A percentile compares a stretch with the other conserved stretches of the same genome.
phyloP scores from a whole-genome alignment of 805 yeast genomes.

The Spathaspora hagerdaliae region DNA sequence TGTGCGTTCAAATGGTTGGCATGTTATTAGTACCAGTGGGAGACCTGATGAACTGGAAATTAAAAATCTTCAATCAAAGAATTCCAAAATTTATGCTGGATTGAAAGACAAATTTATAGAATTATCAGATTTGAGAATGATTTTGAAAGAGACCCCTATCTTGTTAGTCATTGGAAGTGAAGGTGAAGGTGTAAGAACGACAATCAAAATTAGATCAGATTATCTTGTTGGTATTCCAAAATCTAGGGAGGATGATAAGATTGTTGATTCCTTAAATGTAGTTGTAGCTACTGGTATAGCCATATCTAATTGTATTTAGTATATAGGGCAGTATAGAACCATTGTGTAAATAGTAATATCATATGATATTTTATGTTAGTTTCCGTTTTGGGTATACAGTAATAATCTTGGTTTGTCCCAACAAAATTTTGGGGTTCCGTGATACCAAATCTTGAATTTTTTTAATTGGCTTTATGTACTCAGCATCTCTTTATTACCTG shows the following conservation, averaged over 20 bases:
- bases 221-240: constrained; percentile 40
- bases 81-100: constrained; percentile 21
- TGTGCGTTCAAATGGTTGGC: constrained; percentile 63
- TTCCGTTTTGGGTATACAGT: no score
- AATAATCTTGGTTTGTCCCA: no score
- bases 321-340: neutral
- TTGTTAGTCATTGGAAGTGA: constrained; percentile 81
- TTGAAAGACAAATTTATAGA: constrained; percentile 33
- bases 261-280: constrained; percentile 80
- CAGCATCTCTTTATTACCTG: no score
- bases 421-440: no score
- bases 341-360: no score
- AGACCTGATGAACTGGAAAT: constrained; percentile 19
- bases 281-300: constrained; percentile 84
- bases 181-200: constrained; percentile 75
- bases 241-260: constrained; percentile 21
- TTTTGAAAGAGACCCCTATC: constrained; percentile 52
- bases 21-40: constrained; percentile 58
- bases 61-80: constrained; percentile 18
- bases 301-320: constrained; percentile 18
- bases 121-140: constrained; percentile 37
- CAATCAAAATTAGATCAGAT: constrained; percentile 56
- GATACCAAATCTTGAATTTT: no score
- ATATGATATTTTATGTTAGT: no score
- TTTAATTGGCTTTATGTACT: no score